Evolutionary conservation across 1,284 basidiomycete species (phyloP).

Genomic region (Schizophyllum amplum): DNA sequence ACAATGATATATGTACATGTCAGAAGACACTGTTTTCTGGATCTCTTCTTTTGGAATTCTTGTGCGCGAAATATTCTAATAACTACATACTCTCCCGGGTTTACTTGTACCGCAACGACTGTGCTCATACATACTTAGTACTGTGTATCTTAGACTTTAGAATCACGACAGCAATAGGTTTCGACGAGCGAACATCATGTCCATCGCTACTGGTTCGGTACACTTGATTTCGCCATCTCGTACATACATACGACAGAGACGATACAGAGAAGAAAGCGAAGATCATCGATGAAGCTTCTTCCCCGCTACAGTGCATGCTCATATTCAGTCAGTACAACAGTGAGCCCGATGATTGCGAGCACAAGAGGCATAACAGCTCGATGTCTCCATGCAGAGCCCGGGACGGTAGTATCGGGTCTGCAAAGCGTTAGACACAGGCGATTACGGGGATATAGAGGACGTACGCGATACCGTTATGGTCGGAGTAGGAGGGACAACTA

Average conservation of each 20-base stretch:
- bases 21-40: background rate
- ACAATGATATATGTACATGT: too few species aligned
- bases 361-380: background rate
- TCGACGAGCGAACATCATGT: too few species aligned
- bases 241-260: too few species aligned
- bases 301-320: too few species aligned
- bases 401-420: background rate
- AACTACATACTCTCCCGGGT: background rate
- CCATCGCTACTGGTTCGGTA: too few species aligned
- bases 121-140: background rate
- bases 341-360: background rate
- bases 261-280: too few species aligned
- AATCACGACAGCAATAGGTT: too few species aligned
- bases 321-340: background rate
- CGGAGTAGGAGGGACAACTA: constrained; percentile 67
- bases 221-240: too few species aligned
- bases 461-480: constrained; percentile 57
- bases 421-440: too few species aligned
- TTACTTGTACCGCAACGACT: background rate
- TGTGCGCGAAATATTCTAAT: background rate
- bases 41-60: background rate
- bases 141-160: background rate
- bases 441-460: too few species aligned
- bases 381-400: background rate
- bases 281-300: too few species aligned